Base-by-base conservation (phyloP, 163 green algal genomes). In the Scenedesmus sp. region DNA sequence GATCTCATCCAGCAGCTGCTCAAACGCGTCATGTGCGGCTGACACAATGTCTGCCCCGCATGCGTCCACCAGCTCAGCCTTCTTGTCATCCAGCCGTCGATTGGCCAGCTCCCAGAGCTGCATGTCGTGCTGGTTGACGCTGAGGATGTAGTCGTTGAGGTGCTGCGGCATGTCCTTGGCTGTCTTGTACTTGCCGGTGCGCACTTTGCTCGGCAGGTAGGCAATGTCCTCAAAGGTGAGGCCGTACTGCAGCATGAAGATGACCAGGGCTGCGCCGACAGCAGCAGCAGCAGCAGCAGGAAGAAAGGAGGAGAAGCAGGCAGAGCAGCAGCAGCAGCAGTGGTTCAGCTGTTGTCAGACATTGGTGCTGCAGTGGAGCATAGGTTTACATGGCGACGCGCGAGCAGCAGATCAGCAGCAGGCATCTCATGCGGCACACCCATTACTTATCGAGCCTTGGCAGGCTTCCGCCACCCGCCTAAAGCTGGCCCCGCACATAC, bases 111-210 rank as follows among this genome's bases (percentile, higher is more conserved):
- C 24, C 84, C 84, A 89, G 40, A 89, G 65, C 72, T 81, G 26
- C 24, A 89, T 4, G 65, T 89, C 84, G 18, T 89, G 43, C 65
- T 89, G 30, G 65, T 89, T 89, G 13, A 68, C 56, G 35, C 26
- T 33, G 35, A 89, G 35, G 20, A 89, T 81, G 42, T 83, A 89
- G 65, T 82, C 40, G 72, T 89, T 89, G 7, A 89, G 84, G 24
- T 89, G 61, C 37, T 59, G 13, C 9, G 65, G 84, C 84, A 89
- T 89, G 20, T 82, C 84, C 20, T 89, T 65, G 40, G 84, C 65
- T 65, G 84, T 61, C 44, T 89, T 89, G 84, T 89, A 89, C 65
- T 81, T 65, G 65, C 84, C 84, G 15, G 84, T 89, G 18, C 83
- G 68, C 35, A 61, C 44, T 35, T 81, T 81, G 33, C 18, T 49